Percentiles rank a stretch among this genome's conserved stretches.
These are phyloP conservation scores for Globisporangium spiculum DNA, from an alignment of 352 stramenopile species.

Conservation along the genomic window DNA sequence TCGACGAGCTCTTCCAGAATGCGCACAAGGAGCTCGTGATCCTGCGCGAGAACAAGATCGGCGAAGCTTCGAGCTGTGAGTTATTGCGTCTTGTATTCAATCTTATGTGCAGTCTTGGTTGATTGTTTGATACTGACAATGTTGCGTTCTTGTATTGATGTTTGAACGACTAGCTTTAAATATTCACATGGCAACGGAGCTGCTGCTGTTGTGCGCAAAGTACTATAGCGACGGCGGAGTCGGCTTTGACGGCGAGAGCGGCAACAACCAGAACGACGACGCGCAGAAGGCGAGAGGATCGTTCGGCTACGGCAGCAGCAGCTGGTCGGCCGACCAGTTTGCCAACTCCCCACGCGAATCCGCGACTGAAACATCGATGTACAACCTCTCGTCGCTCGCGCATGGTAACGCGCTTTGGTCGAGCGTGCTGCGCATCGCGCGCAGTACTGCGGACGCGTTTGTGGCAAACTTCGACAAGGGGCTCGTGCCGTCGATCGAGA, in stretches of 20 bases:
- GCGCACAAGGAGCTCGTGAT: slow-evolving; percentile 59
- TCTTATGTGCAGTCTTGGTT: neutral
- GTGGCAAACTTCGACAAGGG: slow-evolving; percentile 62
- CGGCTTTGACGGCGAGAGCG: slow-evolving; percentile 26
- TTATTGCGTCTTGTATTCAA: neutral
- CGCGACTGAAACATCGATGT: slow-evolving; percentile 69
- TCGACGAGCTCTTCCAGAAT: slow-evolving; percentile 70
- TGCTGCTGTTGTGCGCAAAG: slow-evolving; percentile 65
- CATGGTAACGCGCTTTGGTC: slow-evolving; percentile 57
- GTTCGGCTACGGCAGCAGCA: slow-evolving; percentile 55
- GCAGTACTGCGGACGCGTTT: slow-evolving; percentile 41
- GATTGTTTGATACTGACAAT: slow-evolving; percentile 1
- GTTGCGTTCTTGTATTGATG: neutral
- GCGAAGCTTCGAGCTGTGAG: slow-evolving; percentile 53
- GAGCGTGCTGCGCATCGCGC: slow-evolving; percentile 44
- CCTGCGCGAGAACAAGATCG: slow-evolving; percentile 40
- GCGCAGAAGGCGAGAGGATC: slow-evolving; percentile 32
- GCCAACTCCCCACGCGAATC: slow-evolving; percentile 54
- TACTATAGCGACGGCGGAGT: slow-evolving; percentile 45
- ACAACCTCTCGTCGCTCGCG: slow-evolving; percentile 68
- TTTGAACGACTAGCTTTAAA: slow-evolving; percentile 35
- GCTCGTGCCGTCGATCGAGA: slow-evolving; percentile 72
- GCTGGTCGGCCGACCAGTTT: slow-evolving; percentile 55
- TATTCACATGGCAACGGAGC: slow-evolving; percentile 71
- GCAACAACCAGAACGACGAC: slow-evolving; percentile 28